A percentile compares a stretch with the other conserved stretches of the same genome.
These are phyloP conservation scores for Globisporangium spinosum DNA, from an alignment of 352 stramenopile species.

Conservation along the genomic window DNA sequence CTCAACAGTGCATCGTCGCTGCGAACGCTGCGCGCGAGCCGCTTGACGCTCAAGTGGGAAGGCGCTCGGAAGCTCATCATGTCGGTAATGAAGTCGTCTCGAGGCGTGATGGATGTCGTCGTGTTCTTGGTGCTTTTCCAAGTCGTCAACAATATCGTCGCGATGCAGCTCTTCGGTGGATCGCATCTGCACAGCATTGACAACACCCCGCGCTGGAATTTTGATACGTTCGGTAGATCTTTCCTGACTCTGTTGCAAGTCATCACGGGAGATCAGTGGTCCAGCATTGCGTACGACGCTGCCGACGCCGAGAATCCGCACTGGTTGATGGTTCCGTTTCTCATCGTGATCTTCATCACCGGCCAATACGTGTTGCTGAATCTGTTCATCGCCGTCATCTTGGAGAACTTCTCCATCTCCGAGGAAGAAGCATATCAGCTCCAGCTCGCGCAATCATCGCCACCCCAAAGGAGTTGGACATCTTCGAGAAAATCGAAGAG, in stretches of 20 bases:
- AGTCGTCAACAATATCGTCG: constrained; percentile 69
- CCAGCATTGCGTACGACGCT: constrained; percentile 69
- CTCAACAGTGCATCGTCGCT: constrained; percentile 69
- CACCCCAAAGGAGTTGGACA: constrained; percentile 77
- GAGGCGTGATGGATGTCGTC: constrained; percentile 71
- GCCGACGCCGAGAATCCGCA: constrained; percentile 65
- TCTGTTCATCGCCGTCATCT: constrained; percentile 80
- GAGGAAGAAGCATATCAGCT: constrained; percentile 81
- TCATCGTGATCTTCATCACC: constrained; percentile 72
- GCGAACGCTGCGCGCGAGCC: constrained; percentile 62
- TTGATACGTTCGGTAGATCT: constrained; percentile 63
- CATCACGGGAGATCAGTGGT: constrained; percentile 77
- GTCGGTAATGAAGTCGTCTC: constrained; percentile 75
- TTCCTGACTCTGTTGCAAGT: constrained; percentile 79
- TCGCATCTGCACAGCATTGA: constrained; percentile 38
- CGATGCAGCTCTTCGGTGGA: constrained; percentile 76
- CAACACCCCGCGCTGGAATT: constrained; percentile 69
- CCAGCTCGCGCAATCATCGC: constrained; percentile 82
- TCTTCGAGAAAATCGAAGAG: constrained; percentile 82
- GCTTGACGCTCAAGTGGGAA: constrained; percentile 81
- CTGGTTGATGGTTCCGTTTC: constrained; percentile 68
- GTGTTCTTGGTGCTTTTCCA: constrained; percentile 76
- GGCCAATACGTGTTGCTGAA: constrained; percentile 81
- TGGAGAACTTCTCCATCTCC: constrained; percentile 80
- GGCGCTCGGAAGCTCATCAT: constrained; percentile 75